phyloP scores from a whole-genome alignment of 371 early-diverging fungal species.

The Mortierella sp. region DNA sequence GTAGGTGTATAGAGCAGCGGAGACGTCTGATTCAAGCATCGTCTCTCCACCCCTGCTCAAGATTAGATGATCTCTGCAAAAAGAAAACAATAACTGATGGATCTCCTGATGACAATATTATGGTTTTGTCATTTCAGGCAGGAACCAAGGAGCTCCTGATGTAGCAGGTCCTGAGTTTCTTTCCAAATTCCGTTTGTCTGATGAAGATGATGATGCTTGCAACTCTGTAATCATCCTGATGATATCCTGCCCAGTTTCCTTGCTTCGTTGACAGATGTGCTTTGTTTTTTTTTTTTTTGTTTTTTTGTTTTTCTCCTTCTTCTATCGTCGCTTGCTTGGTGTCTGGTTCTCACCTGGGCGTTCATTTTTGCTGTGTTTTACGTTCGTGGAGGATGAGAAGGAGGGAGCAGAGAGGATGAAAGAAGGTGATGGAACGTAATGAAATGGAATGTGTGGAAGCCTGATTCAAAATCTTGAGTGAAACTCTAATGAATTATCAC shows the following conservation, averaged over 20 bases:
- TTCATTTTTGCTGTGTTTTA: constrained; percentile 27
- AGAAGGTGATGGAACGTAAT: constrained; percentile 4
- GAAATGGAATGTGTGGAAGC: constrained; percentile 5
- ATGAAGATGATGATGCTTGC: not conserved
- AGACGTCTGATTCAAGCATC: not conserved
- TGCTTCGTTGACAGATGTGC: not conserved
- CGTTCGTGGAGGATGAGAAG: not conserved
- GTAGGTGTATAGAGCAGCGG: not conserved
- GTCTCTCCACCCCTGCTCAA: not conserved
- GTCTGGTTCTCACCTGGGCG: constrained; percentile 15
- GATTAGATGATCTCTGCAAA: not conserved
- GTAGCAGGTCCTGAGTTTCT: not conserved
- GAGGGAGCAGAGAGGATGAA: constrained; percentile 7
- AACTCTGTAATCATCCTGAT: constrained; percentile 1
- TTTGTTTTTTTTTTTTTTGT: not conserved
- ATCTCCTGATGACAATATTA: not conserved
- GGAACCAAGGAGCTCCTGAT: not conserved
- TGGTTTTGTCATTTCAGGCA: not conserved
- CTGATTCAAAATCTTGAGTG: not conserved
- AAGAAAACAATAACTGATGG: no score
- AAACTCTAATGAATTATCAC: not conserved
- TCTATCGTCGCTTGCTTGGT: not conserved
- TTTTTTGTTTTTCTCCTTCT: no score
- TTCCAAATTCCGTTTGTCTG: not conserved
- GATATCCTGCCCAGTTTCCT: not conserved